These are phyloP conservation scores for Agaricus sinodeliciosus DNA, from an alignment of 768 basidiomycete genomes.

Conservation along the genomic window DNA sequence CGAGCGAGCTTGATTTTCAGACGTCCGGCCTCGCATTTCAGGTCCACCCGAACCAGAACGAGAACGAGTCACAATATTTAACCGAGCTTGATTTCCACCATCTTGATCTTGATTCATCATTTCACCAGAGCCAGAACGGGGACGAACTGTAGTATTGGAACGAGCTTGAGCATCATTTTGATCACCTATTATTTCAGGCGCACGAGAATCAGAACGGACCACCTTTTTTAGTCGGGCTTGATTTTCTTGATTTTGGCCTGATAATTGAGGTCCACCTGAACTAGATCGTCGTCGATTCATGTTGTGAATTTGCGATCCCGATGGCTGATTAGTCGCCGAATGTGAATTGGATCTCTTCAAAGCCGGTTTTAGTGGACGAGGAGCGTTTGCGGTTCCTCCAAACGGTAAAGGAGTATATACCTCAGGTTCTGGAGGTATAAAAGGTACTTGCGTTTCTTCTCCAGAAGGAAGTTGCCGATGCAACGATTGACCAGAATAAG, in stretches of 20 bases:
- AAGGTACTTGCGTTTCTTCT: neutral
- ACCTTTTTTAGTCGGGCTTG: too few species aligned
- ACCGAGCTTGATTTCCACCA: too few species aligned
- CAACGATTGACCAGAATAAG: slow-evolving; percentile 2
- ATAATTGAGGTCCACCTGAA: neutral
- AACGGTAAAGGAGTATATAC: neutral
- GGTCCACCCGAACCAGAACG: too few species aligned
- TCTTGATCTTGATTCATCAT: too few species aligned
- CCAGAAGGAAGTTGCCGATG: neutral
- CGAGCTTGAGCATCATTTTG: neutral
- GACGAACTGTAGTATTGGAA: neutral
- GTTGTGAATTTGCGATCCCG: neutral
- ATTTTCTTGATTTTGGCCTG: too few species aligned
- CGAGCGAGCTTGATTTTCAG: too few species aligned
- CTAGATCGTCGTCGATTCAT: neutral
- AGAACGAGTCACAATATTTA: too few species aligned
- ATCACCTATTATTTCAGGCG: too few species aligned
- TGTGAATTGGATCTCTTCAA: slow-evolving; percentile 4
- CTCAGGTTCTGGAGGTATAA: neutral
- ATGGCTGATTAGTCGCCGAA: neutral
- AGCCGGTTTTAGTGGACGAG: slow-evolving; percentile 1
- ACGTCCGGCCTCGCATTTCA: too few species aligned
- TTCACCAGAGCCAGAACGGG: neutral
- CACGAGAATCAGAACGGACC: too few species aligned
- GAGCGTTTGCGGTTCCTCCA: slow-evolving; percentile 1